These are phyloP conservation scores for Wickerhamomyces kurtzmanii DNA, from an alignment of 805 yeast genomes.

Conservation along the genomic window DNA sequence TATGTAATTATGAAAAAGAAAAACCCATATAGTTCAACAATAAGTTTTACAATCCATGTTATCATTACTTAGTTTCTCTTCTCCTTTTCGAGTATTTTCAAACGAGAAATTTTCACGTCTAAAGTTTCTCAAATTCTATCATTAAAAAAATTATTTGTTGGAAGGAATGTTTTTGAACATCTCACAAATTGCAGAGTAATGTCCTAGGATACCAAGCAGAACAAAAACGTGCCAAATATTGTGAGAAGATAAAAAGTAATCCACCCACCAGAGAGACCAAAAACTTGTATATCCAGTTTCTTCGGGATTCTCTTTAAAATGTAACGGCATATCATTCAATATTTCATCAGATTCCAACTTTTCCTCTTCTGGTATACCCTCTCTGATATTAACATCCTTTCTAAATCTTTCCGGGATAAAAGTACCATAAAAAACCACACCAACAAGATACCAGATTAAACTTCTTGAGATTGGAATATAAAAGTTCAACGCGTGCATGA, in stretches of 20 bases:
- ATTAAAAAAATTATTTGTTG: constrained; percentile 4
- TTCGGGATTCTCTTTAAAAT: constrained; percentile 32
- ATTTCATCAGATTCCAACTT: constrained; percentile 21
- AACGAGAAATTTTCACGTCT: too few species aligned
- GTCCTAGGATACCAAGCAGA: constrained; percentile 81
- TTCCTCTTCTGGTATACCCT: constrained; percentile 24
- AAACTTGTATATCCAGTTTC: constrained; percentile 25
- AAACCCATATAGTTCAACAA: too few species aligned
- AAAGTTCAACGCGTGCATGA: constrained; percentile 37
- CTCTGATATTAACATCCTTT: constrained; percentile 52
- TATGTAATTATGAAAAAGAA: too few species aligned
- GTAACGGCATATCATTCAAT: constrained; percentile 19
- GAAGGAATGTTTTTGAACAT: constrained; percentile 42
- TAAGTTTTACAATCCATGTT: too few species aligned
- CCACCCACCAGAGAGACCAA: constrained; percentile 75
- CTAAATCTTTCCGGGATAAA: constrained; percentile 87
- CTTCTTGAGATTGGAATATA: constrained; percentile 67
- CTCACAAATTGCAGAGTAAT: constrained; percentile 67
- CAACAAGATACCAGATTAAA: constrained; percentile 64
- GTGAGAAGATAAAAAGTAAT: constrained; percentile 68
- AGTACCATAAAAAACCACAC: constrained; percentile 82
- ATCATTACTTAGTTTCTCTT: too few species aligned
- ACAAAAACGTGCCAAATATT: constrained; percentile 94
- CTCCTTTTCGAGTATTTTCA: too few species aligned
- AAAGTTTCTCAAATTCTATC: too few species aligned